A percentile compares a stretch with the other conserved stretches of the same genome.
phyloP scores from a whole-genome alignment of 1,284 basidiomycete genomes.

The Coniferiporia sulphurascens region DNA sequence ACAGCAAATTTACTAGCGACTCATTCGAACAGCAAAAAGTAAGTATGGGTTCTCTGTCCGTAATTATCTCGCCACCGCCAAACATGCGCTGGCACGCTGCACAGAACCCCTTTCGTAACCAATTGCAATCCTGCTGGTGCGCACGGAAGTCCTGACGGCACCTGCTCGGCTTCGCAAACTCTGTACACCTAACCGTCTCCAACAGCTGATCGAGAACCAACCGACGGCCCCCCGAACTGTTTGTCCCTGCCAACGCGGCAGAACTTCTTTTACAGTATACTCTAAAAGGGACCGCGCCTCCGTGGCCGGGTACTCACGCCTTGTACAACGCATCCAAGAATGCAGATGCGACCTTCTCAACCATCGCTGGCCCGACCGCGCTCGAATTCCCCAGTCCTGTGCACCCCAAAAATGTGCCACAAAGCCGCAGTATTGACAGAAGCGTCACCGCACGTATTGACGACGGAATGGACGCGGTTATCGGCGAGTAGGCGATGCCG shows the following conservation, averaged over 20 bases:
- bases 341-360: constrained; percentile 75
- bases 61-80: neutral
- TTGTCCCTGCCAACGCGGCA: neutral
- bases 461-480: too few species aligned
- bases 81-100: neutral
- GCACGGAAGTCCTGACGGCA: neutral
- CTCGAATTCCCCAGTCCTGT: constrained; percentile 85
- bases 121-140: neutral
- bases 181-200: neutral
- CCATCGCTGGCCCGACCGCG: constrained; percentile 83
- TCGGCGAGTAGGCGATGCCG: too few species aligned
- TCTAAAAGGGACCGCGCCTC: neutral
- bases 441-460: too few species aligned
- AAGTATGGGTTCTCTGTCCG: neutral
- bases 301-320: constrained; percentile 39
- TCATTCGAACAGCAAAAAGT: neutral
- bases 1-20: neutral
- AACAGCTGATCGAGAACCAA: neutral
- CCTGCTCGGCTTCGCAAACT: neutral
- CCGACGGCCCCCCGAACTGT: neutral
- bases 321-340: constrained; percentile 85
- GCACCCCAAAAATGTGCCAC: neutral
- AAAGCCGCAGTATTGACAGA: too few species aligned
- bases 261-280: neutral
- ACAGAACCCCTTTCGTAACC: neutral